These are phyloP conservation scores for Botrytis tulipae DNA, from an alignment of 2,329 filamentous ascomycete species.

Conservation along the genomic window DNA sequence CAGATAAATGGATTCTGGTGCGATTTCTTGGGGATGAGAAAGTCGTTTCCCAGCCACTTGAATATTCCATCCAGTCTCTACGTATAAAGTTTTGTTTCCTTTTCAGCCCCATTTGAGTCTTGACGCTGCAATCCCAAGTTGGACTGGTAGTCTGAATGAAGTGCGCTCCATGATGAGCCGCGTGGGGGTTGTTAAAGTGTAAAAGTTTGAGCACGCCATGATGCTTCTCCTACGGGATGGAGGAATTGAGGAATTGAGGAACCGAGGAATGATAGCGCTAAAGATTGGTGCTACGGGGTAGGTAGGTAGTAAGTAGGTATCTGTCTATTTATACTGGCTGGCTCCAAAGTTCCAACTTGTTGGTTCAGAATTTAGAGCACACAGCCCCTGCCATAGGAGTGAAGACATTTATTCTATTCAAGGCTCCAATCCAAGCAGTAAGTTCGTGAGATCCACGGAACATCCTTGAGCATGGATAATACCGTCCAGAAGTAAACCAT, in stretches of 20 bases:
- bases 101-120: not conserved
- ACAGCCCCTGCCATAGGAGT: constrained; percentile 8
- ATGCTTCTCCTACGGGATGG: not conserved
- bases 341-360: not conserved
- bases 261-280: not conserved
- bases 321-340: not conserved
- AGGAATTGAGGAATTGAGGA: not conserved
- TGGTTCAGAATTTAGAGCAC: not conserved
- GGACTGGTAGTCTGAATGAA: not conserved
- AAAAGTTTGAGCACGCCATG: not conserved
- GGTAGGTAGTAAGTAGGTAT: not conserved
- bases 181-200: not conserved
- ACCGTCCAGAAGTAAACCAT: not conserved
- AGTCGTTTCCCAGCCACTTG: not conserved
- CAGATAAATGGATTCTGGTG: constrained; percentile 5
- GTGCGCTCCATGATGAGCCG: not conserved
- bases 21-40: not conserved
- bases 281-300: not conserved
- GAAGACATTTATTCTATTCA: not conserved
- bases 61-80: not conserved
- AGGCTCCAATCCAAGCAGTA: not conserved
- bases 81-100: not conserved
- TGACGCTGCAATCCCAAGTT: not conserved
- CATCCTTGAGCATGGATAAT: not conserved
- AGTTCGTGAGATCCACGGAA: not conserved